Evolutionary conservation across 495 filamentous ascomycete genomes (phyloP), one percentile per base, ranked within the genome.

Genomic region (Hypoxylon lienhwacheense): DNA sequence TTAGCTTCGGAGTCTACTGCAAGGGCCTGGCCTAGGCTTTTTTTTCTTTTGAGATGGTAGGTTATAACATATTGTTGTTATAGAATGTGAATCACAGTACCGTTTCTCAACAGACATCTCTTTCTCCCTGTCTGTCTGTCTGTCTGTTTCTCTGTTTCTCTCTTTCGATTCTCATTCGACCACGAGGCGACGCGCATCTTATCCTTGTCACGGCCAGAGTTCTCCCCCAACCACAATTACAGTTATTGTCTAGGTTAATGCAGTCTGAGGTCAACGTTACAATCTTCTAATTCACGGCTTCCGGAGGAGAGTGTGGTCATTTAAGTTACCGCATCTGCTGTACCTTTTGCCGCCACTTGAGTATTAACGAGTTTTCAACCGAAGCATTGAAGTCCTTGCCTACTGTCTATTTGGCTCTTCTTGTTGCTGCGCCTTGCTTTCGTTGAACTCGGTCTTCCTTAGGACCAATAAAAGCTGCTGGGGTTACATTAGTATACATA

Each of bases 211-310:
- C 42, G 40, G 21, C 53, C 53, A 52, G 53, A 47, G 45, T 51
- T 57, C 20, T 47, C 26, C 28, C 36, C 34, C 42, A 51, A 53
- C 46, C 41, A 47, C 52, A 31, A 40, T 46, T 47, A 47, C 39
- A 51, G 42, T 45, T 33, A 29, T 5, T 8, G 8, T 26, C 5
- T 26, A 47, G 31, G 19, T 47, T 55, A 55, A 55, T 62, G 59
- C 53, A 62, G 47, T 44, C 53, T 62, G 59, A 60, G 59, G 59
- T 61, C 60, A 66, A 66, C 63, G 63, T 66, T 66, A 61, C 63
- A 66, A 42, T 59, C 25, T 8, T n/a, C n/a, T n/a, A n/a, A n/a
- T n/a, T 25, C 50, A 47, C 29, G 52, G 44, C 42, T 54, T 53
- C 39, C 54, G 45, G 49, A n/a, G n/a, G n/a, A n/a, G n/a, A 45